Evolutionary conservation across 225 moss, liverwort and hornwort species (phyloP).

Genomic region (Pseudisothecium myosuroides): DNA sequence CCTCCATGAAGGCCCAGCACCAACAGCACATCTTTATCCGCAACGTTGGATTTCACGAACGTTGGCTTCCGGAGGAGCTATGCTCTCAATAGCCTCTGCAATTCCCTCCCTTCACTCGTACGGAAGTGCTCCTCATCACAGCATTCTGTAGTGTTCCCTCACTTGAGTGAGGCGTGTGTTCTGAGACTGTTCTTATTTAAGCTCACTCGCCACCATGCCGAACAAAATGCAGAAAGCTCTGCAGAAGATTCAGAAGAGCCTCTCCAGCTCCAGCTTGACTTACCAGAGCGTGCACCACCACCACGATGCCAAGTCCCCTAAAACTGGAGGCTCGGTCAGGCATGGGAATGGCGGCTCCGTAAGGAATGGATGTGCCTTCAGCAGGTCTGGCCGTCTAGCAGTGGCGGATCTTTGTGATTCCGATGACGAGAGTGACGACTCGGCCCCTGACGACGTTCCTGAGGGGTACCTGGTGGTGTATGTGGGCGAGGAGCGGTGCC

Average conservation of each 20-base stretch:
- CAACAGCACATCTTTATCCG: constrained; percentile 48
- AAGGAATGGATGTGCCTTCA: constrained; percentile 20
- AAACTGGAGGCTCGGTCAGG: not conserved
- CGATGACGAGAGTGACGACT: constrained; percentile 30
- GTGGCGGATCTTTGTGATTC: not conserved
- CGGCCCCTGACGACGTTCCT: constrained; percentile 31
- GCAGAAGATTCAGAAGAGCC: constrained; percentile 34
- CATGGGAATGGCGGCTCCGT: constrained; percentile 6
- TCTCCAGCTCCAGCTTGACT: constrained; percentile 23
- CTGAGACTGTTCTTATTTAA: not conserved
- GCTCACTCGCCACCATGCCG: constrained; percentile 20
- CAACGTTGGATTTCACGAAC: constrained; percentile 52
- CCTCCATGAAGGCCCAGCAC: constrained; percentile 51
- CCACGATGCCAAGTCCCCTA: not conserved
- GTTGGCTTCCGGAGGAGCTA: constrained; percentile 26
- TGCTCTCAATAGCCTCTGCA: constrained; percentile 19
- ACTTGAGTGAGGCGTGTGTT: not conserved
- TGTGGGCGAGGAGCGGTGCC: constrained; percentile 33
- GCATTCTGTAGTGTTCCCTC: not conserved
- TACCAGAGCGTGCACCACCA: constrained; percentile 20
- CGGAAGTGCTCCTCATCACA: not conserved
- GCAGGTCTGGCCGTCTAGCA: constrained; percentile 18
- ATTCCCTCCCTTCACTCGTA: constrained; percentile 14
- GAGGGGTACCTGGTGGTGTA: constrained; percentile 42
- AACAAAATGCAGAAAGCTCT: constrained; percentile 49